A percentile compares a stretch with the other conserved stretches of the same genome.
Evolutionary conservation across 1,284 basidiomycete genomes (phyloP).

Genomic region (Omphalotus olearius): DNA sequence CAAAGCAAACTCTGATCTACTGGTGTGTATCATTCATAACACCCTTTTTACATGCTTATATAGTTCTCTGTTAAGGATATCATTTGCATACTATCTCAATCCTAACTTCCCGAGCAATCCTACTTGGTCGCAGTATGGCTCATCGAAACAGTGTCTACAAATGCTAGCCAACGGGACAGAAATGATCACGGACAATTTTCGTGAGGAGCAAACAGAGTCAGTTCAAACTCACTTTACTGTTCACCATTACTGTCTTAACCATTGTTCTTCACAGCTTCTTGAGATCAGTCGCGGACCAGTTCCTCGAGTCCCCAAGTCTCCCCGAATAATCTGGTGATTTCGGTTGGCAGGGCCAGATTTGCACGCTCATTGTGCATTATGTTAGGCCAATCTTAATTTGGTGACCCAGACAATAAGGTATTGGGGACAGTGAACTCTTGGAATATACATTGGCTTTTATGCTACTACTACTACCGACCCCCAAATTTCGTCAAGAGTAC

Average conservation of each 20-base stretch:
- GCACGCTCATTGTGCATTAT: no score
- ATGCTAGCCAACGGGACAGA: slow-evolving; percentile 1
- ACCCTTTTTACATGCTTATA: no score
- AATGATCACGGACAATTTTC: slow-evolving; percentile 5
- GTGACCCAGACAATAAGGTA: no score
- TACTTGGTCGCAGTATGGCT: not conserved
- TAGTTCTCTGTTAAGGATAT: not conserved
- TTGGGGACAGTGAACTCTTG: no score
- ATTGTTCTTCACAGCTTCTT: not conserved
- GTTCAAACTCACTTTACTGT: not conserved
- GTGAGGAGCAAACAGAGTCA: slow-evolving; percentile 4
- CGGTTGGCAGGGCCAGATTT: no score
- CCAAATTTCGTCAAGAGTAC: no score
- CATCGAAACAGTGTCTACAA: not conserved
- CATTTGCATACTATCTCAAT: slow-evolving; percentile 1
- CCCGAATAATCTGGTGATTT: not conserved
- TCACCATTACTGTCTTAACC: not conserved
- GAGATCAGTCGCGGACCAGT: slow-evolving; percentile 4
- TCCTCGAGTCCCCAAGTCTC: not conserved
- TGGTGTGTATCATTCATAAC: not conserved
- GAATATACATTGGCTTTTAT: no score
- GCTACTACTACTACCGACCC: no score
- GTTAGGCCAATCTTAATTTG: no score
- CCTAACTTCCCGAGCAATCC: slow-evolving; percentile 1
- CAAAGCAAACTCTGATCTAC: not conserved